Evolutionary conservation across 2,329 filamentous ascomycete species (phyloP).

Genomic region (Pestalotiopsis sp.): DNA sequence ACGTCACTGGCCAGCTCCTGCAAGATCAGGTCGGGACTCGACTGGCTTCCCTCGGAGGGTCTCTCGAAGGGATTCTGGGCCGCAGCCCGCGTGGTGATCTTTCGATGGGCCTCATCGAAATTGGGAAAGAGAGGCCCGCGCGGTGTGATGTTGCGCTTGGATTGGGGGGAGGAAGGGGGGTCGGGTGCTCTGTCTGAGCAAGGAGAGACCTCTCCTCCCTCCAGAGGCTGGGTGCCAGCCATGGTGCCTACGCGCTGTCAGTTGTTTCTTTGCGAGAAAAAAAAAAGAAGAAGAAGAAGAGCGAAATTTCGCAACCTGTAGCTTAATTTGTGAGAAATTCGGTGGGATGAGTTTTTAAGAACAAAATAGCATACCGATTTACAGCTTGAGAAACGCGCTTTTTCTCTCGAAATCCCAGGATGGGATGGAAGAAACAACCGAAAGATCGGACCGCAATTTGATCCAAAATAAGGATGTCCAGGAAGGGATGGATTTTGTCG

Average conservation of each 20-base stretch:
- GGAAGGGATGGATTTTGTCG: neutral
- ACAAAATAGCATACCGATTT: no score
- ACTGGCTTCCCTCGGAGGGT: constrained; percentile 9
- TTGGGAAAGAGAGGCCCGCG: constrained; percentile 38
- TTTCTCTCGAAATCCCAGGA: no score
- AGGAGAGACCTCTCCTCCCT: constrained; percentile 12
- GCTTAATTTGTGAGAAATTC: no score
- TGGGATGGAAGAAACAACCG: no score
- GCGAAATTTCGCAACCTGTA: no score
- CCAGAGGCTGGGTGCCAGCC: constrained; percentile 3
- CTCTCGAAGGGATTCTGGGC: constrained; percentile 18
- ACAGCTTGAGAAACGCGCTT: no score
- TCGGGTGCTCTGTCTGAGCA: neutral
- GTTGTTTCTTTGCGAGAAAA: neutral
- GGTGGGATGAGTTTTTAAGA: no score
- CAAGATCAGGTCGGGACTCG: constrained; percentile 8
- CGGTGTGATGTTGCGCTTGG: constrained; percentile 26
- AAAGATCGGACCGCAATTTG: neutral
- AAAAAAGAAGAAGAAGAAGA: no score
- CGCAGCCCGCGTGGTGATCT: constrained; percentile 35
- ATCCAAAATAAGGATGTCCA: neutral
- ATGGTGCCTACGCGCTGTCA: neutral
- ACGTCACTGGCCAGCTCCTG: constrained; percentile 4
- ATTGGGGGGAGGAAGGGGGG: neutral
- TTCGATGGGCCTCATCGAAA: constrained; percentile 40